Evolutionary conservation across 495 filamentous ascomycete genomes (phyloP), one percentile per base, ranked within the genome.

Genomic region (Penicillium desertorum): DNA sequence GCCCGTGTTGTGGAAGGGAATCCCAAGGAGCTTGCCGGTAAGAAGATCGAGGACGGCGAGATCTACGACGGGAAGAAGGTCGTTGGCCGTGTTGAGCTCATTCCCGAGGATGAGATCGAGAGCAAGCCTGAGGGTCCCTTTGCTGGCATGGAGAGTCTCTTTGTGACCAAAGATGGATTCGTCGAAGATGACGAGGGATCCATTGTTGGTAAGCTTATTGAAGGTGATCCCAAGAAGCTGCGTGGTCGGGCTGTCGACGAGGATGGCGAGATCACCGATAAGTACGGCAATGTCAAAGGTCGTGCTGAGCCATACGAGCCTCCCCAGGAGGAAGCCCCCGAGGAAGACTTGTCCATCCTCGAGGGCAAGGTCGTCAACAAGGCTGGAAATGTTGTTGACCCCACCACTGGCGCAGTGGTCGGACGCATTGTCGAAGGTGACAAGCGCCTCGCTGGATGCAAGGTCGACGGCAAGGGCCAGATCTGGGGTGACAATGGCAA

Each of bases 361-460:
- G 90, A 89, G 5, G 91, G 91, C 51, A 91, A 90, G 79, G 81
- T 86, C 5, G 88, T 94, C 66, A 96, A 96, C 75, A 94, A 94
- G 71, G 80, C 78, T 8, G 91, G 91, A 45, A 92, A 93, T 44
- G 83, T 92, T 17, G 90, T 96, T 54, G 90, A 96, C 64, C 63
- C 66, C 0, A 70, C 72, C 23, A 77, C 78, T 27, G 91, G 91
- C n/a, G 77, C 77, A 19, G 87, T 94, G 62, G 85, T 83, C 59
- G 91, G 91, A 22, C 85, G 88, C 19, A 82, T 96, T 9, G 77
- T 85, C 42, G 87, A 90, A 63, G 91, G 91, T 20, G 85, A 91
- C 46, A 81, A 83, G 68, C 79, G 79, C 51, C 79, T 96, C 56
- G 79, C 90, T 20, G 90, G 91, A 30, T 83, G 85, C 66, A 93